Evolutionary conservation across 129 eudicot species (phyloP).

Genomic region (Lactuca sativa): DNA sequence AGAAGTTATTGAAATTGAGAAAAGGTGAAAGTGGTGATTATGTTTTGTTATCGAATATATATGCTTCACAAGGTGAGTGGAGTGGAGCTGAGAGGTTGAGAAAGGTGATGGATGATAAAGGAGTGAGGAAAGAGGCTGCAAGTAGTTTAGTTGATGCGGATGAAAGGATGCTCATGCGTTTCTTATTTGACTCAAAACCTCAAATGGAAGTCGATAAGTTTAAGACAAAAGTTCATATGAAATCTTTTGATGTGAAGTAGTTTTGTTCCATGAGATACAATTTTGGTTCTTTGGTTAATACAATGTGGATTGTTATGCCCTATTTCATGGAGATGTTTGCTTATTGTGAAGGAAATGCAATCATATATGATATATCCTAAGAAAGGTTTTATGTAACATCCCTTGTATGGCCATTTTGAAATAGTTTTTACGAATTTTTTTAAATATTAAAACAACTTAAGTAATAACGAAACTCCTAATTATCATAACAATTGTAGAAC

Average conservation of each 20-base stretch:
- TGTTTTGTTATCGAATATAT: slow-evolving; percentile 67
- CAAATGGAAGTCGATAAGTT: not conserved
- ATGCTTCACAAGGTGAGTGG: slow-evolving; percentile 75
- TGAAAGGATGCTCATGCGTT: slow-evolving; percentile 34
- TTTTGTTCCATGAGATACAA: no score
- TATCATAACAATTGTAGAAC: no score
- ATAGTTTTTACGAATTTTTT: no score
- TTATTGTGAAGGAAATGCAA: no score
- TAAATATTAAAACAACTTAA: no score
- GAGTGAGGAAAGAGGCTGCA: slow-evolving; percentile 69
- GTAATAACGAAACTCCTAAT: no score
- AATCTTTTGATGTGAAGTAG: not conserved
- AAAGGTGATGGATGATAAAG: slow-evolving; percentile 68
- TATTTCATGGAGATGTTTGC: no score
- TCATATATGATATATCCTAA: no score
- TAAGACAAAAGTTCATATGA: slow-evolving; percentile 9
- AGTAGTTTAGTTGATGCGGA: slow-evolving; percentile 54
- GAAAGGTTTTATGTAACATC: no score
- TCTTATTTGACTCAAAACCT: slow-evolving; percentile 40
- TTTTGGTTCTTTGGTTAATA: no score
- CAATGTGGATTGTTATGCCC: no score
- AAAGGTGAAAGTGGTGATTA: slow-evolving; percentile 70
- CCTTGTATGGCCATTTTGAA: no score
- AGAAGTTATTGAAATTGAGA: slow-evolving; percentile 49
- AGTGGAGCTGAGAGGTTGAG: slow-evolving; percentile 62